A percentile compares a stretch with the other conserved stretches of the same genome.
Conservation (phyloP, 768 basidiomycete species). For the Pulveroboletus sp. region DNA sequence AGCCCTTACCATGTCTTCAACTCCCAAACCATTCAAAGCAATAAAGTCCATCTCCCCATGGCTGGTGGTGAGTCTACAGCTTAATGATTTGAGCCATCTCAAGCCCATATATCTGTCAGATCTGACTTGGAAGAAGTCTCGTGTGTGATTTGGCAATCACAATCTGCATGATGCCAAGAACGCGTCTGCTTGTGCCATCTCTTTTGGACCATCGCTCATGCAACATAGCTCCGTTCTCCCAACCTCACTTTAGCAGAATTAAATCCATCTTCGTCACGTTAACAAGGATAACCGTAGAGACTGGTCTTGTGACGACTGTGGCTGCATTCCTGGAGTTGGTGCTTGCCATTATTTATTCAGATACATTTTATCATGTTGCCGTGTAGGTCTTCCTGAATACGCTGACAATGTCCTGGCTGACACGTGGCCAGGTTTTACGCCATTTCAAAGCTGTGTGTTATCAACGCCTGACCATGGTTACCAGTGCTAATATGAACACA, state of each 20-base stretch:
- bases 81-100: no score
- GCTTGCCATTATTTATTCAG: background rate
- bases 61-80: slow-evolving; percentile 7
- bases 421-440: slow-evolving; percentile 4
- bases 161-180: slow-evolving; percentile 15
- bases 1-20: no score
- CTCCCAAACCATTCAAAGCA: no score
- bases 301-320: slow-evolving; percentile 18
- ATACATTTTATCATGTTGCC: slow-evolving; percentile 8
- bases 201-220: background rate
- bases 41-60: background rate
- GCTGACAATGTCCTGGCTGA: background rate
- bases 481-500: background rate
- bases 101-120: slow-evolving; percentile 4
- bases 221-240: slow-evolving; percentile 13
- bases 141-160: slow-evolving; percentile 19
- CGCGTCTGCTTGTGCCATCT: background rate
- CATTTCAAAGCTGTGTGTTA: slow-evolving; percentile 14
- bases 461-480: background rate
- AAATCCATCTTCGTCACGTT: slow-evolving; percentile 6
- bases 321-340: slow-evolving; percentile 17
- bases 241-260: background rate
- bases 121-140: slow-evolving; percentile 19
- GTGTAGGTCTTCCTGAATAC: slow-evolving; percentile 9
- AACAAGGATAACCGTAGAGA: slow-evolving; percentile 23